These are phyloP conservation scores for Scheffersomyces segobiensis DNA, from an alignment of 1,139 yeast genomes.

Conservation along the genomic window DNA sequence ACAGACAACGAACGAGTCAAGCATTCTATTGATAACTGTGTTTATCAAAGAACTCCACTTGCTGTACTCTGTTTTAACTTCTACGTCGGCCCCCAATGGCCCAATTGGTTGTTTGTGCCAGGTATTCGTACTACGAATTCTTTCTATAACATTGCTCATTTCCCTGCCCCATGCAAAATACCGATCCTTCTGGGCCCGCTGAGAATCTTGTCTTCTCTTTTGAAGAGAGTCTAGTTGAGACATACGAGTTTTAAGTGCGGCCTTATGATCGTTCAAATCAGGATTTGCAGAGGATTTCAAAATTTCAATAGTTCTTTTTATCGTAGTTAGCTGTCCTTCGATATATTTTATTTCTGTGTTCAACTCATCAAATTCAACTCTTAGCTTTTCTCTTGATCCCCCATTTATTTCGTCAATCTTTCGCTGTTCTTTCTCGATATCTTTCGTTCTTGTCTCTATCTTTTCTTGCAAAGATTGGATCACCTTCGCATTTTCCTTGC, in stretches of 20 bases:
- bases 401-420: slow-evolving; percentile 42
- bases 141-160: slow-evolving; percentile 42
- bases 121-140: slow-evolving; percentile 33
- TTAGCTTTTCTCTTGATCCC: slow-evolving; percentile 35
- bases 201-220: slow-evolving; percentile 15
- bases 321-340: slow-evolving; percentile 11
- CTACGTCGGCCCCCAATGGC: slow-evolving; percentile 70
- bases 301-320: slow-evolving; percentile 16
- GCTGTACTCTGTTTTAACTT: slow-evolving; percentile 54
- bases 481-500: slow-evolving; percentile 21
- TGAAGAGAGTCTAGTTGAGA: slow-evolving; percentile 8
- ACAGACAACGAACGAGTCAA: slow-evolving; percentile 69
- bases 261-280: slow-evolving; percentile 2
- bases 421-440: slow-evolving; percentile 29
- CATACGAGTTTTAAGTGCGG: slow-evolving; percentile 1
- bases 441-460: slow-evolving; percentile 20
- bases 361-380: slow-evolving; percentile 13
- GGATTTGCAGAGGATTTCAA: slow-evolving; percentile 12
- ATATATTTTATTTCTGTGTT: slow-evolving; percentile 13
- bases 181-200: slow-evolving; percentile 25
- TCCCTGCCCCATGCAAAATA: slow-evolving; percentile 50
- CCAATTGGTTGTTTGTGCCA: slow-evolving; percentile 70
- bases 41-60: slow-evolving; percentile 69
- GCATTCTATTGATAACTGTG: slow-evolving; percentile 39
- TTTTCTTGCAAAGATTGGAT: slow-evolving; percentile 26